Conservation (phyloP, 441 rosid genomes). For the Viola pubescens region DNA sequence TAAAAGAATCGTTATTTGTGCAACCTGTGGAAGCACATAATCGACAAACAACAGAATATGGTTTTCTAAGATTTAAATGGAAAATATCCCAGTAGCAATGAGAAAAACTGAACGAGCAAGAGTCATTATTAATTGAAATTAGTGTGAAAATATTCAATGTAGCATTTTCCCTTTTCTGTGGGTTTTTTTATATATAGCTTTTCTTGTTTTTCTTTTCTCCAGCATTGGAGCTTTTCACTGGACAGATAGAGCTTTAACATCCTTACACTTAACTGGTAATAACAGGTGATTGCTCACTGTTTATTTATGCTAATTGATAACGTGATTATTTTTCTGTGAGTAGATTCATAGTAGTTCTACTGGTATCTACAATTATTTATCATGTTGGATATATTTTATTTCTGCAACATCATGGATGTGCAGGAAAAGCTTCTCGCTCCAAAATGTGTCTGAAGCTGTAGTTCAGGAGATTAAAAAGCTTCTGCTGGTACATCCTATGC, state of each 20-base stretch:
- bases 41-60: too few species aligned
- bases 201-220: conserved; percentile 11
- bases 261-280: conserved; percentile 27
- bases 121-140: too few species aligned
- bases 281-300: conserved; percentile 36
- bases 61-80: too few species aligned
- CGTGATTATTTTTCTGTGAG: neutral
- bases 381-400: conserved; percentile 7
- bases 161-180: too few species aligned
- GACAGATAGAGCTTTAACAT: conserved; percentile 60
- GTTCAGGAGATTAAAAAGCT: conserved; percentile 71
- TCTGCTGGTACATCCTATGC: conserved; percentile 53
- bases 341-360: neutral
- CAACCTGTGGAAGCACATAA: too few species aligned
- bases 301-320: neutral
- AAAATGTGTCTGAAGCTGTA: conserved; percentile 44
- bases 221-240: conserved; percentile 92
- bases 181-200: neutral
- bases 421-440: conserved; percentile 68
- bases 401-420: conserved; percentile 8
- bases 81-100: too few species aligned
- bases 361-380: neutral
- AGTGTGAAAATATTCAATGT: neutral
- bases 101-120: too few species aligned
- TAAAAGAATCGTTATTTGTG: too few species aligned